Conservation (phyloP, 257 asterid species). For the Solanum medicagineum region DNA sequence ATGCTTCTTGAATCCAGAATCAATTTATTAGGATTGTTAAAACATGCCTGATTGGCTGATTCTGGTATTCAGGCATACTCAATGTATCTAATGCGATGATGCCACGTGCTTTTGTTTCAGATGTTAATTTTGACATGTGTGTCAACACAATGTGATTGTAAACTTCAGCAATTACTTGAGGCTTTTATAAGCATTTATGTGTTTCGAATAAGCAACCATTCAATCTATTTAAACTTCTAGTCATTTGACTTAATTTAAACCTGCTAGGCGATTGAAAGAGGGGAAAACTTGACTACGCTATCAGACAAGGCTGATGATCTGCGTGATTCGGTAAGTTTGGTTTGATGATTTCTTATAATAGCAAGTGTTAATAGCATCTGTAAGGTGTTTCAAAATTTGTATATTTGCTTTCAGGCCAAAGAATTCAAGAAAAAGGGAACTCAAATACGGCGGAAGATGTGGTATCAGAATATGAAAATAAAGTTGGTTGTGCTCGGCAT, state of each 20-base stretch:
- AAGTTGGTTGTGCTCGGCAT: conserved; percentile 68
- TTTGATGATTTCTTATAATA: background rate
- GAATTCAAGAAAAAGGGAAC: conserved; percentile 36
- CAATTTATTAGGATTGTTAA: background rate
- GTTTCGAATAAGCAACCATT: background rate
- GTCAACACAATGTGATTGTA: background rate
- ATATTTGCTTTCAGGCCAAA: conserved; percentile 39
- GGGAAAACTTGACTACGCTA: conserved; percentile 53
- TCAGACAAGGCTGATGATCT: conserved; percentile 63
- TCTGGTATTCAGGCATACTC: background rate
- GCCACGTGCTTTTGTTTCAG: background rate
- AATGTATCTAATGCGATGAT: background rate
- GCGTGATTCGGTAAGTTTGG: conserved; percentile 48
- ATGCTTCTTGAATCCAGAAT: background rate
- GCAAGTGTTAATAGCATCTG: background rate
- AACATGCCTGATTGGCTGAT: background rate
- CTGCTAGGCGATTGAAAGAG: conserved; percentile 70
- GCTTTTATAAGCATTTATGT: background rate
- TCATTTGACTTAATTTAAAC: background rate
- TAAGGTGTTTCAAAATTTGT: background rate
- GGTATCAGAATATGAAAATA: conserved; percentile 89
- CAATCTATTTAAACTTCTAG: background rate
- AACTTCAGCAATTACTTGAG: background rate
- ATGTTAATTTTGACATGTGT: background rate
- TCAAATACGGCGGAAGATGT: conserved; percentile 71